Evolutionary conservation across 768 basidiomycete species (phyloP), one percentile per base, ranked within the genome.

Genomic region (Melanogaster broomeanus): DNA sequence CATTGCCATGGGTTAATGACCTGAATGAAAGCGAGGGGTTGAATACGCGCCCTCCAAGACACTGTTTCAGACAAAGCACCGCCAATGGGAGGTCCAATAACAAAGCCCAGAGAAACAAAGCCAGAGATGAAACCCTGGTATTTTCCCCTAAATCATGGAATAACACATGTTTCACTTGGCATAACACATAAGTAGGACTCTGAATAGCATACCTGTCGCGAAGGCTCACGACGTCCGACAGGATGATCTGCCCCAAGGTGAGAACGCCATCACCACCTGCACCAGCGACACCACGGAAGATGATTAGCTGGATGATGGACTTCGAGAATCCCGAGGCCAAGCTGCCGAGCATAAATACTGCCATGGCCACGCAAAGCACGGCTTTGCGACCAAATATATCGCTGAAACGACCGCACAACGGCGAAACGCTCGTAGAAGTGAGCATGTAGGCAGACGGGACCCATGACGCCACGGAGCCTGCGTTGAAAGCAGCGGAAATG

Each of bases 71-170:
- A 74, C 35, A 89, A 66, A 0, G 77, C 77, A 47, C 88, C 87
- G 5, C 88, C 87, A 5, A 89, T 71, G 0, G 87, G 71, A 0
- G 87, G 88, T 0, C 88, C 87, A 6, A 86, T 73, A 0, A 80
- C 78, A 58, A 83, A 87, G 4, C 85, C 83, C 10, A 85, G 66
- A 35, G 61, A 57, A n/a, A 80, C 73, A 12, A 81, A 74, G 6
- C 76, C 81, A 3, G 83, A 81, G 19, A 86, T 83, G 30, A 89
- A 84, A 1, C 88, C 88, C 58, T 88, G 85, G 59, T 88, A 90
- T 68, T 89, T 89, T 21, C 87, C 87, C 55, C 83, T 84, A 53
- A 16, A 44, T 27, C 4, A 27, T 8, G 8, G 4, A 45, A 53
- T 13, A 4, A 15, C 15, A 7, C 16, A 4, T 13, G 28, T 12